Evolutionary conservation across 2,329 filamentous ascomycete species (phyloP).

Genomic region (Xylariaceae sp.): DNA sequence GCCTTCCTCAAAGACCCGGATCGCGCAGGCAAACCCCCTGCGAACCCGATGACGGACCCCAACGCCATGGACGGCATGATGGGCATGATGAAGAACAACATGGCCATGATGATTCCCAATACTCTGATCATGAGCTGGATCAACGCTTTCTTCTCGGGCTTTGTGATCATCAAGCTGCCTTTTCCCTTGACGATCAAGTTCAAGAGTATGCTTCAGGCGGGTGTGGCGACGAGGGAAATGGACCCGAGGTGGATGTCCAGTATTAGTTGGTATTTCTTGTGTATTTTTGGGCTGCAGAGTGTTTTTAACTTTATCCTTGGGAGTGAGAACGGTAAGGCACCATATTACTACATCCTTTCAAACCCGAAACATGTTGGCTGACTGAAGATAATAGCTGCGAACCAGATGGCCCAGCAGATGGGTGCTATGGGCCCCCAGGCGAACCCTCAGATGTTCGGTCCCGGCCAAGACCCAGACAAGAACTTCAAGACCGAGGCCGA

Average conservation of each 20-base stretch:
- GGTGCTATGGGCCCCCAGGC: conserved; percentile 67
- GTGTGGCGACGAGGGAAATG: conserved; percentile 91
- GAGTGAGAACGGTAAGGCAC: conserved; percentile 81
- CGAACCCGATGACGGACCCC: conserved; percentile 94
- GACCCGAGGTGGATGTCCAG: conserved; percentile 98
- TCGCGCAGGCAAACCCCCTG: conserved; percentile 77
- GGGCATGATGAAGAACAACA: conserved; percentile 99
- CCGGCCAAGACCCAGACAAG: conserved; percentile 93
- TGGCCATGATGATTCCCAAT: conserved; percentile 99
- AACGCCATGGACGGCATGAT: conserved; percentile 99
- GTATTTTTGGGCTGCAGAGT: conserved; percentile 92
- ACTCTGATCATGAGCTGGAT: conserved; percentile 99
- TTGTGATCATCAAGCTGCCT: conserved; percentile 97
- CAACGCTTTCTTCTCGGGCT: conserved; percentile 97
- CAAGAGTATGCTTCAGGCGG: conserved; percentile 98
- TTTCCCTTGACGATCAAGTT: conserved; percentile 98
- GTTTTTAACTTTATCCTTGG: conserved; percentile 97
- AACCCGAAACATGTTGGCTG: not conserved
- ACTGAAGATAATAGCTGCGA: conserved; percentile 66
- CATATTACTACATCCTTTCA: not conserved
- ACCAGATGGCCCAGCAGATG: conserved; percentile 86
- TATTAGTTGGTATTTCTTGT: conserved; percentile 98
- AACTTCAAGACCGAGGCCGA: conserved; percentile 89
- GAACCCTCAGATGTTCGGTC: conserved; percentile 73
- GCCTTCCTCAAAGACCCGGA: conserved; percentile 88